Evolutionary conservation across 768 basidiomycete species (phyloP), one percentile per base, ranked within the genome.

Genomic region (Boletellus sp.): DNA sequence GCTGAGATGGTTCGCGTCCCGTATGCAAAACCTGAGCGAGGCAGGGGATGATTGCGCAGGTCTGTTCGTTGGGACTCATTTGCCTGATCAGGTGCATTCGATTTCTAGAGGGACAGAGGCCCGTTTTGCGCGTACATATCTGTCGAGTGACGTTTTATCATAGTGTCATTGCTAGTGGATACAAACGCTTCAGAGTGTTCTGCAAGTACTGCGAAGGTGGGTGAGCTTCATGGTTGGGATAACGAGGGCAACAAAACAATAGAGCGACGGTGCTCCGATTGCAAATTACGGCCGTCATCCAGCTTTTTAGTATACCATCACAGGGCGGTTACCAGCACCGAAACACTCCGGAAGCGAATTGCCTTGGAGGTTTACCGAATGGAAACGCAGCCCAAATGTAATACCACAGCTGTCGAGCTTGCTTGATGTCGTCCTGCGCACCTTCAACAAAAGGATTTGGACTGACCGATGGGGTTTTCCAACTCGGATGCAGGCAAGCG

Each of bases 261-360:
- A 39, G 22, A 23, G 17, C 6, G 26, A 35, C 31, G n/a, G n/a
- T n/a, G 35, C 40, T 58, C 63, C 56, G 66, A 55, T 64, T 64
- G 63, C 63, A 64, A 64, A 63, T 64, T 52, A 63, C 51, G 33
- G 56, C 61, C 45, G 43, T 61, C 63, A 65, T 55, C 55, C 56
- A 55, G 56, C 63, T 50, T 38, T 24, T 8, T 35, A 33, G 3
- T 15, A 15, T 47, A 47, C 7, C 43, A 51, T 52, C 45, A 47
- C 24, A 40, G 32, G 22, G 61, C 55, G 56, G 64, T 61, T 63
- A 48, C 51, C 53, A 54, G 23, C 45, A 47, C 42, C 1, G 36
- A 51, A 54, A 47, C 52, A 33, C 50, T 48, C 34, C 22, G 4
- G 34, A 40, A 34, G 42, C 31, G 19, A 23, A 17, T 23, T 23